phyloP scores from a whole-genome alignment of 139 green algal species.

The Helicosporidium sp. region DNA sequence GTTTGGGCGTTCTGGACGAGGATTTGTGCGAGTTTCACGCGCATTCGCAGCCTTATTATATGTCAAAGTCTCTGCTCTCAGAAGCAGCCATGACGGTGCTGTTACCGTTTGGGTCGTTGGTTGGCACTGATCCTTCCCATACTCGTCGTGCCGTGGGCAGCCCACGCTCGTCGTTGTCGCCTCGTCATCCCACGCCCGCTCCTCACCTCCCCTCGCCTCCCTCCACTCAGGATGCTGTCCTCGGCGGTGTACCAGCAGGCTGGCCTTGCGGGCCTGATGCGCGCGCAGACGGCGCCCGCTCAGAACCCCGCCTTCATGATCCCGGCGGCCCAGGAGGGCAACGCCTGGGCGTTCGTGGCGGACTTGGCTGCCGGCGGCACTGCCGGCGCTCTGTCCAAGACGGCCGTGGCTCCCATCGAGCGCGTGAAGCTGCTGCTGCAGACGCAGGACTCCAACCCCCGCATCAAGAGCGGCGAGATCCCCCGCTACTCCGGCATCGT shows the following conservation, averaged over 20 bases:
- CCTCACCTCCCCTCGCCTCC: background rate
- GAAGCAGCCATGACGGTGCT: too few species aligned
- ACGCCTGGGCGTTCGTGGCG: slow-evolving; percentile 35
- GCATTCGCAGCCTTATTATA: too few species aligned
- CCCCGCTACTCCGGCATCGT: slow-evolving; percentile 71
- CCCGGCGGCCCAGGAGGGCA: slow-evolving; percentile 3
- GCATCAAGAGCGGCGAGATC: slow-evolving; percentile 61
- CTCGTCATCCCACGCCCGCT: background rate
- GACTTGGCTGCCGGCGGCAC: slow-evolving; percentile 54
- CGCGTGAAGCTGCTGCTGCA: slow-evolving; percentile 94
- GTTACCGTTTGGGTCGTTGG: too few species aligned
- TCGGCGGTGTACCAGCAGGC: slow-evolving; percentile 24
- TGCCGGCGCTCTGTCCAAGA: slow-evolving; percentile 81
- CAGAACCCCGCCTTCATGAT: background rate
- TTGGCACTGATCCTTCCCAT: too few species aligned
- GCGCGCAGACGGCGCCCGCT: background rate
- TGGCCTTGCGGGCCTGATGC: slow-evolving; percentile 19
- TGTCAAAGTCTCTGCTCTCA: too few species aligned
- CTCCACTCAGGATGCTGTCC: slow-evolving; percentile 22
- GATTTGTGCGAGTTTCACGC: too few species aligned
- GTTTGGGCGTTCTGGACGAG: too few species aligned
- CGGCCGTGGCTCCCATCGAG: slow-evolving; percentile 84
- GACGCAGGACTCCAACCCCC: slow-evolving; percentile 58
- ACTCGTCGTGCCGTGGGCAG: too few species aligned
- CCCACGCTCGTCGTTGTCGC: background rate